These are phyloP conservation scores for Trichosanthes truncata DNA, from an alignment of 306 rosid species.

Conservation along the genomic window DNA sequence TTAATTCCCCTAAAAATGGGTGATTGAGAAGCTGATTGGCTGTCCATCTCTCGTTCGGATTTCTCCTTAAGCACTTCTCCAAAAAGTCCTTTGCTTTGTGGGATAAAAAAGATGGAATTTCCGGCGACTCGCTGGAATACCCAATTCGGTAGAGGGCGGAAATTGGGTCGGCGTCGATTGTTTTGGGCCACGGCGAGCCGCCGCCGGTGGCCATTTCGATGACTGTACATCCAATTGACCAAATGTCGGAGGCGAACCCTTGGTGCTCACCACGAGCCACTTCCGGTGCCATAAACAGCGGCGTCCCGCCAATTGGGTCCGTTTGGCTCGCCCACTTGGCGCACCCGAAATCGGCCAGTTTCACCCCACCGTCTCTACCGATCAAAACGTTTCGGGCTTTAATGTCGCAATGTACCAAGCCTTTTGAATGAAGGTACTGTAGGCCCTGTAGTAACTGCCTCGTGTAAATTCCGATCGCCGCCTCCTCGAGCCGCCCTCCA, in stretches of 20 bases:
- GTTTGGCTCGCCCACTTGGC: constrained; percentile 30
- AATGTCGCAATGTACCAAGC: constrained; percentile 82
- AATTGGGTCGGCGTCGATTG: constrained; percentile 52
- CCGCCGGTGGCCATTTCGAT: constrained; percentile 63
- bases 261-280: constrained; percentile 85
- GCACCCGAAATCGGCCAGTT: constrained; percentile 82
- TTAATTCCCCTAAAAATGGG: constrained; percentile 45
- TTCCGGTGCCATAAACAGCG: constrained; percentile 90
- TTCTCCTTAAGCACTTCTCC: constrained; percentile 51
- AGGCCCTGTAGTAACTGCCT: constrained; percentile 44
- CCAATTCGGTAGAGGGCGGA: constrained; percentile 54
- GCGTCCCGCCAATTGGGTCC: constrained; percentile 35
- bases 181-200: constrained; percentile 56
- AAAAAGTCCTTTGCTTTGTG: constrained; percentile 59
- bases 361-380: constrained; percentile 45
- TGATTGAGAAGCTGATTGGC: constrained; percentile 63
- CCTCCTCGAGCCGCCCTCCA: constrained; percentile 27
- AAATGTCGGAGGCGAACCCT: constrained; percentile 53
- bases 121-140: constrained; percentile 43
- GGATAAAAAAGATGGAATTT: constrained; percentile 53
- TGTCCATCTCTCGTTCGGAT: constrained; percentile 63
- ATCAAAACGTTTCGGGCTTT: constrained; percentile 67
- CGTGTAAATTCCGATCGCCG: constrained; percentile 27
- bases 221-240: constrained; percentile 83
- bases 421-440: constrained; percentile 50